These are phyloP conservation scores for Arthrobotrys entomopaga DNA, from an alignment of 2,329 filamentous ascomycete genomes.

Conservation along the genomic window DNA sequence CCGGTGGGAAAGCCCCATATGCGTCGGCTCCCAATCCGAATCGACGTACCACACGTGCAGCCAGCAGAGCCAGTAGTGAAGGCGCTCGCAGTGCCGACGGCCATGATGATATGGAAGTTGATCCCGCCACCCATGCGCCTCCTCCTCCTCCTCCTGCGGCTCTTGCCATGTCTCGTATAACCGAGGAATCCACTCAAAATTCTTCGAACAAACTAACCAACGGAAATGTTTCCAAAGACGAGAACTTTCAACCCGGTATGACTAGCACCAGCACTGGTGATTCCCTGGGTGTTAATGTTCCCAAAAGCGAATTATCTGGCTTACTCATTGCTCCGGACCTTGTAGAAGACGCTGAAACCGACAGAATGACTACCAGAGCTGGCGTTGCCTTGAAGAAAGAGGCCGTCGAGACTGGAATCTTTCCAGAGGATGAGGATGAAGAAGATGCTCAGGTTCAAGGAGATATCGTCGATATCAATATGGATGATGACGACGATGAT, in stretches of 20 bases:
- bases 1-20: constrained; percentile 57
- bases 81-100: constrained; percentile 24
- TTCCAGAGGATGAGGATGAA: constrained; percentile 58
- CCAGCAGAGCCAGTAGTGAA: constrained; percentile 64
- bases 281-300: constrained; percentile 32
- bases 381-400: constrained; percentile 67
- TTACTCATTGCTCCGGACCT: constrained; percentile 41
- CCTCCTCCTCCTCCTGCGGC: constrained; percentile 3
- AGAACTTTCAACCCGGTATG: constrained; percentile 50
- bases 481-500: constrained; percentile 61
- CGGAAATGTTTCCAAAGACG: constrained; percentile 39
- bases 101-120: constrained; percentile 40
- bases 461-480: constrained; percentile 51
- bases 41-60: constrained; percentile 38
- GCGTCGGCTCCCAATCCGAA: constrained; percentile 57
- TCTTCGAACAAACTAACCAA: constrained; percentile 52
- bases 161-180: constrained; percentile 53
- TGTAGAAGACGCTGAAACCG: constrained; percentile 52
- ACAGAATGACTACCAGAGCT: constrained; percentile 57
- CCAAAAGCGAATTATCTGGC: constrained; percentile 29
- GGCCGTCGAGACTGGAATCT: constrained; percentile 66
- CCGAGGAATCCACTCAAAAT: constrained; percentile 46
- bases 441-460: constrained; percentile 56
- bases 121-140: background rate
- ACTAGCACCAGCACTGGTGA: constrained; percentile 41